Percentiles rank a stretch among this genome's conserved stretches.
phyloP scores from a whole-genome alignment of 495 filamentous ascomycete species.

The Tuber melanosporum region DNA sequence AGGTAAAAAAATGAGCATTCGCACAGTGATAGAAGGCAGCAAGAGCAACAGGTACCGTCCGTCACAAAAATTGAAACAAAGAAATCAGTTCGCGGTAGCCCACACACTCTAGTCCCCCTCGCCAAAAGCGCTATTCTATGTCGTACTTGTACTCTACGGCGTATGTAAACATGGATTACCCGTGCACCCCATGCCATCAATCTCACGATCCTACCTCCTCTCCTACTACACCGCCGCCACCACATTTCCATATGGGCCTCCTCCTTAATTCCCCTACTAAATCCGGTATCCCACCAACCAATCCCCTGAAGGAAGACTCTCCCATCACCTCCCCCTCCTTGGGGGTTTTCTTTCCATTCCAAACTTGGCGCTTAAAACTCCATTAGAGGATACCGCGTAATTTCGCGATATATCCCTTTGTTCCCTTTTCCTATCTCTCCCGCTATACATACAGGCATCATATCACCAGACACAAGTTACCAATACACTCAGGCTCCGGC shows the following conservation, averaged over 20 bases:
- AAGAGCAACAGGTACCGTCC: background rate
- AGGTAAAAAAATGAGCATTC: background rate
- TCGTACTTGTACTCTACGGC: background rate
- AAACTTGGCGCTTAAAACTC: background rate
- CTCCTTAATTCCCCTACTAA: background rate
- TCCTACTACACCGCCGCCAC: background rate
- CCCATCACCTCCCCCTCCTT: background rate
- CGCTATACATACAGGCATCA: background rate
- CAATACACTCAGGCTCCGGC: background rate
- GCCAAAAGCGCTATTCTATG: background rate
- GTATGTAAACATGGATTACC: background rate
- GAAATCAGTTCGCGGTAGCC: background rate
- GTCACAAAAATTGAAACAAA: background rate
- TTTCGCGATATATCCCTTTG: background rate
- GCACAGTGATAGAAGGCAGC: background rate
- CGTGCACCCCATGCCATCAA: background rate
- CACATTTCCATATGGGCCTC: background rate
- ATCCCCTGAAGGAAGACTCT: background rate
- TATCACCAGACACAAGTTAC: background rate
- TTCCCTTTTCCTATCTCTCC: background rate
- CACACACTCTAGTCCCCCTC: background rate
- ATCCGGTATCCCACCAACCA: background rate
- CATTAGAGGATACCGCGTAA: background rate
- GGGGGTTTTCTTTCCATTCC: background rate
- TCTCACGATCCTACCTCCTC: background rate